phyloP scores from a whole-genome alignment of 2,329 filamentous ascomycete genomes.

The Sporothrix sp. region DNA sequence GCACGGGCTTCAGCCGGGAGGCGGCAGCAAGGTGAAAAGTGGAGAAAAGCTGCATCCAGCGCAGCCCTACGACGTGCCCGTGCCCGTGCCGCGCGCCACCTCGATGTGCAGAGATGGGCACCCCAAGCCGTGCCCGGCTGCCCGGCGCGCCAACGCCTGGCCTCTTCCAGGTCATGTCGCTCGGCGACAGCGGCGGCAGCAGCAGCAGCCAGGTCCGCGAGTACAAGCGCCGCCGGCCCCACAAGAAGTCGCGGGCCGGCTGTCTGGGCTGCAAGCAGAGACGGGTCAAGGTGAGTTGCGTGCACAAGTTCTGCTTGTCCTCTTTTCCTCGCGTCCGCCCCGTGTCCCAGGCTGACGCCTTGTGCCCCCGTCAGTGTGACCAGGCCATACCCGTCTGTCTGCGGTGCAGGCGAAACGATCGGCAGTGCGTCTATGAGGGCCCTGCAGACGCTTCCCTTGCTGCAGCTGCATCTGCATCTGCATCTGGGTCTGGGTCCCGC shows the following conservation, averaged over 20 bases:
- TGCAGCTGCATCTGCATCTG: background rate
- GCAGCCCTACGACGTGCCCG: too few relatives aligned
- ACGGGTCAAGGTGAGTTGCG: conserved; percentile 19
- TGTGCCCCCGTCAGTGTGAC: conserved; percentile 16
- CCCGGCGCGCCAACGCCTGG: conserved; percentile 9
- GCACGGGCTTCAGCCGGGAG: too few relatives aligned
- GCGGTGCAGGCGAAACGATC: conserved; percentile 18
- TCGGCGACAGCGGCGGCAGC: conserved; percentile 14
- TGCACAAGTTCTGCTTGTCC: background rate
- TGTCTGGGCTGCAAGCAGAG: conserved; percentile 20
- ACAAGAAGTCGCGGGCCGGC: conserved; percentile 19
- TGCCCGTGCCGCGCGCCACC: background rate
- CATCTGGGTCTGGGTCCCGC: too few relatives aligned
- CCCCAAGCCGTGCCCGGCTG: conserved; percentile 2
- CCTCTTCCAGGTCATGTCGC: conserved; percentile 20
- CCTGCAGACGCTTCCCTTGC: background rate
- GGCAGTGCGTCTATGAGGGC: conserved; percentile 16
- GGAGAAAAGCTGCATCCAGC: background rate
- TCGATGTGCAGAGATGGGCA: conserved; percentile 12
- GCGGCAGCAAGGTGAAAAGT: background rate
- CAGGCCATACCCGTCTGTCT: conserved; percentile 17
- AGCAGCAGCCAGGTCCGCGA: conserved; percentile 15
- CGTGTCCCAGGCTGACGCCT: background rate
- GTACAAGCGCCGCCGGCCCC: conserved; percentile 19
- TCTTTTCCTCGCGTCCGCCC: background rate